phyloP scores from a whole-genome alignment of 2,329 filamentous ascomycete genomes.

The Trichoderma aggressivum region DNA sequence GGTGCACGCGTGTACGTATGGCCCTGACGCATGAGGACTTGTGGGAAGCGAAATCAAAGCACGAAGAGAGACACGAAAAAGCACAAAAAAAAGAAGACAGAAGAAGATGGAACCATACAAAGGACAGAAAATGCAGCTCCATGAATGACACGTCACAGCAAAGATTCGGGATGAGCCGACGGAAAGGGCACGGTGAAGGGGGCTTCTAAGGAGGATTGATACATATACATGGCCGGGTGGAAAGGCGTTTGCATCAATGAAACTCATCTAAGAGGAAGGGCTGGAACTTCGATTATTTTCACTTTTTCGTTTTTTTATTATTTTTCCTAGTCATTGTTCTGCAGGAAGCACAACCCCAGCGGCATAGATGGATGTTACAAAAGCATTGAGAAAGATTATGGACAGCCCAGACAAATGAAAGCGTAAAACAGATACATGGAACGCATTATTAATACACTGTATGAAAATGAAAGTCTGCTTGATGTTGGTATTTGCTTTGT shows the following conservation, averaged over 20 bases:
- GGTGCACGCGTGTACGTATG: not conserved
- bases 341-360: constrained; percentile 17
- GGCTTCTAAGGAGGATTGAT: constrained; percentile 11
- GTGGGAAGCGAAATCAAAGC: not conserved
- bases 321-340: constrained; percentile 14
- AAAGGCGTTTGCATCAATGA: constrained; percentile 21
- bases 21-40: not conserved
- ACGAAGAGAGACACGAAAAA: not conserved
- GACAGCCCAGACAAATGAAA: constrained; percentile 18
- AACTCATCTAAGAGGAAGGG: constrained; percentile 16
- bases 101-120: not conserved
- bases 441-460: not conserved
- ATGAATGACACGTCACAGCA: constrained; percentile 2
- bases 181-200: not conserved
- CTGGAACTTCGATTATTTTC: not conserved
- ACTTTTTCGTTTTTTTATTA: not conserved
- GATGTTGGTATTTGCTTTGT: not conserved
- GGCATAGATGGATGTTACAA: constrained; percentile 25
- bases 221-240: constrained; percentile 20
- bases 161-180: constrained; percentile 7
- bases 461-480: not conserved
- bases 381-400: constrained; percentile 24
- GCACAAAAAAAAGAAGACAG: not conserved
- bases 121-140: constrained; percentile 3
- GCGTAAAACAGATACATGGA: constrained; percentile 8